These are phyloP conservation scores for Suillus variegatus DNA, from an alignment of 768 basidiomycete species.

Conservation along the genomic window DNA sequence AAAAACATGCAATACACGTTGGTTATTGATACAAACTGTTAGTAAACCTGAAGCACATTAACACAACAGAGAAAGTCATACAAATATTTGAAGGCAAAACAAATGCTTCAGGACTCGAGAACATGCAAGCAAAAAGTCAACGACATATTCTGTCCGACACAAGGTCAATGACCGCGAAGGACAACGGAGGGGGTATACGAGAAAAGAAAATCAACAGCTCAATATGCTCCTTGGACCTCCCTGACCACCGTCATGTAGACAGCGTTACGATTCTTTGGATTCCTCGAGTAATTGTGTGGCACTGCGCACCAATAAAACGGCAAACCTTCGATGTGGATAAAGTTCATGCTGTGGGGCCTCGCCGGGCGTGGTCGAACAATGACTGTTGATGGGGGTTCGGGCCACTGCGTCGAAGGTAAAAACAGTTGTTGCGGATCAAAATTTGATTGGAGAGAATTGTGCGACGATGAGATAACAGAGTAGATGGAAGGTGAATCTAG, in stretches of 20 bases:
- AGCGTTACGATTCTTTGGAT: conserved; percentile 22
- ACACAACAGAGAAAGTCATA: background rate
- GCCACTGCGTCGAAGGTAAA: conserved; percentile 22
- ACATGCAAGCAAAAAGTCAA: background rate
- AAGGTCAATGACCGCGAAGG: background rate
- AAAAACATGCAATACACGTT: background rate
- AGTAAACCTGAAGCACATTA: background rate
- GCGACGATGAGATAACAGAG: conserved; percentile 29
- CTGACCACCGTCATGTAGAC: conserved; percentile 48
- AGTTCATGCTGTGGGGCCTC: conserved; percentile 13
- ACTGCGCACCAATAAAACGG: conserved; percentile 6
- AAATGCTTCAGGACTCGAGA: background rate
- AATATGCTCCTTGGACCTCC: conserved; percentile 29
- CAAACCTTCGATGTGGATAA: background rate
- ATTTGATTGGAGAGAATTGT: conserved; percentile 31
- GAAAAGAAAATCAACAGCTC: background rate
- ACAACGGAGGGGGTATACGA: background rate
- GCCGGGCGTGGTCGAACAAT: conserved; percentile 12
- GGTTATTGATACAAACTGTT: background rate
- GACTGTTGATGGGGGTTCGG: conserved; percentile 19
- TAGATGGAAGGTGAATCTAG: conserved; percentile 27
- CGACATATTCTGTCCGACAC: background rate
- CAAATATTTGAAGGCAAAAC: background rate
- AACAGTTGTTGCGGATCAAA: conserved; percentile 23
- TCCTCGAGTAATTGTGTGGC: background rate